Base-by-base conservation (phyloP, 225 moss, liverwort and hornwort species). In the Sphagnum tenellum region DNA sequence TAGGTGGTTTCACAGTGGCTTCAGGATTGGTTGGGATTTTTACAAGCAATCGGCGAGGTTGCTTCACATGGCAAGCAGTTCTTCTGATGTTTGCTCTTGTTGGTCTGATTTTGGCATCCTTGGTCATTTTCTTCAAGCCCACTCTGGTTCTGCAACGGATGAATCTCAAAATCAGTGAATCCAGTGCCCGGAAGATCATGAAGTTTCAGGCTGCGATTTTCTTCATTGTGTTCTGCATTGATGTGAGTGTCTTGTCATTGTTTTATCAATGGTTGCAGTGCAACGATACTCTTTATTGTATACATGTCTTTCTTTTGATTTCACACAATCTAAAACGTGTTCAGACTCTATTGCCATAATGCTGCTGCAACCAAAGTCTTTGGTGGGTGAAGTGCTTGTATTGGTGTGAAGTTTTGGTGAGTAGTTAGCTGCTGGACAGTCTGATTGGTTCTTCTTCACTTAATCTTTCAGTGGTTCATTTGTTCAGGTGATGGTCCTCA, bases 1-100 rank as follows among this genome's bases (percentile, higher is more conserved):
- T 83, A 8, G 76, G 75, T 61, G 72, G 78, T 64, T 76, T 83
- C 2, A 69, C 86, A 10, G 53, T 70, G 3, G 29, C 80, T 4
- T 67, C 86, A 7, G 86, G 86, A 8, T 10, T 81, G 48, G 61
- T 80, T 5, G 86, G 86, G 14, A 66, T 78, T 45, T 71, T 73
- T 4, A 73, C 83, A 4, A 71, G 70, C 12, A 80, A 78, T 47
- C 72, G 73, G 10, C 71, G 73, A 3, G 80, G 83, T 47, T 87
- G 86, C 64, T 80, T 80, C 57, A 74, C 83, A 2, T 83, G 82
- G 83, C 86, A 87, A 44, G 54, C 80, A 48, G 76, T 87, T 6
- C 69, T 76, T 51, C 57, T 87, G 45, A 62, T 80, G 8, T 87
- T 87, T 72, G 74, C 86, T 12, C 66, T 71, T 0, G 66, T 77